A percentile compares a stretch with the other conserved stretches of the same genome.
Evolutionary conservation across 768 basidiomycete genomes (phyloP).

Genomic region (Lyophyllum semitale): DNA sequence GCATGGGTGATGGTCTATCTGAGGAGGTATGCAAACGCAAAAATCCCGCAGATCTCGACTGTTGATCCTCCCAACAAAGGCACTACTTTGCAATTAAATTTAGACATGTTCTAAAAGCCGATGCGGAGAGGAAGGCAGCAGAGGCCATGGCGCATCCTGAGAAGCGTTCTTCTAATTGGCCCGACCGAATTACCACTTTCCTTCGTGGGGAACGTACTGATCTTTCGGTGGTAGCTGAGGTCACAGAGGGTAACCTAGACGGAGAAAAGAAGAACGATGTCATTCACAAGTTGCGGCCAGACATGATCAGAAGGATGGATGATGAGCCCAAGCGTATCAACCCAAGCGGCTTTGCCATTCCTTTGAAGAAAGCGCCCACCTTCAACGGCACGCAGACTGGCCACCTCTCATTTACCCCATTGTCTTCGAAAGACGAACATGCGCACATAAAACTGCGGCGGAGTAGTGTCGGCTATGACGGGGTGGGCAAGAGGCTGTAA

Average conservation of each 20-base stretch:
- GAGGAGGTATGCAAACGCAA: slow-evolving; percentile 52
- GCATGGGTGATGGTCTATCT: slow-evolving; percentile 85
- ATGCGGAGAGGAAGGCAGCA: slow-evolving; percentile 7
- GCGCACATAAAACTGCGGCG: neutral
- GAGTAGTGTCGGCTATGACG: slow-evolving; percentile 6
- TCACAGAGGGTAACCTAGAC: slow-evolving; percentile 10
- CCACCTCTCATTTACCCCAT: slow-evolving; percentile 22
- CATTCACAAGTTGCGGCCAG: slow-evolving; percentile 50
- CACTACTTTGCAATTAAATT: slow-evolving; percentile 74
- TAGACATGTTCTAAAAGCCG: slow-evolving; percentile 27
- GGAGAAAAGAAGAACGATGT: slow-evolving; percentile 22
- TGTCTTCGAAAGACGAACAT: slow-evolving; percentile 1
- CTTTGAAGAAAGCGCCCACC: slow-evolving; percentile 22
- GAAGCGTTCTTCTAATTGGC: slow-evolving; percentile 19
- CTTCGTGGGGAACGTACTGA: slow-evolving; percentile 27
- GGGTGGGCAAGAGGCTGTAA: slow-evolving; percentile 1
- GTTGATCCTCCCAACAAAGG: slow-evolving; percentile 33
- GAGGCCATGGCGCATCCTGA: slow-evolving; percentile 8
- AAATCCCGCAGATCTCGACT: slow-evolving; percentile 8
- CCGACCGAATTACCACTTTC: slow-evolving; percentile 31
- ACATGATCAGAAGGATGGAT: slow-evolving; percentile 81
- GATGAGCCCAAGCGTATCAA: slow-evolving; percentile 68
- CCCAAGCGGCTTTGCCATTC: slow-evolving; percentile 63
- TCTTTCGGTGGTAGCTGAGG: slow-evolving; percentile 27
- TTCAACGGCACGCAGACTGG: slow-evolving; percentile 12